Evolutionary conservation across 2,329 filamentous ascomycete species (phyloP).

Genomic region (Claviceps maximensis): DNA sequence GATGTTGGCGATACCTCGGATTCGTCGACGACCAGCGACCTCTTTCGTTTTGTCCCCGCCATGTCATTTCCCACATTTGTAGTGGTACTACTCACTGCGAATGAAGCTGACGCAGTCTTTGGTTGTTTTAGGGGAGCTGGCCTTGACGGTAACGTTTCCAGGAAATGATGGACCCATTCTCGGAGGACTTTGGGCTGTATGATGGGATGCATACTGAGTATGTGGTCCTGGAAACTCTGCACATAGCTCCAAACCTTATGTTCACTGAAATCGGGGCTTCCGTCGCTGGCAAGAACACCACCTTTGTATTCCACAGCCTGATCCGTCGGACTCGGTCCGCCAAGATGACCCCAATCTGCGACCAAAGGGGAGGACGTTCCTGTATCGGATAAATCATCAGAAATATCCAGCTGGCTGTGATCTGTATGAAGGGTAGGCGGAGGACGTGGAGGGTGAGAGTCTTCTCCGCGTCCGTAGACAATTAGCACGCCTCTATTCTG

Average conservation of each 20-base stretch:
- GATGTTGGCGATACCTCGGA: conserved; percentile 18
- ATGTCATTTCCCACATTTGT: conserved; percentile 14
- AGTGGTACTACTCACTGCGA: conserved; percentile 18
- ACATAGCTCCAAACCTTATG: conserved; percentile 39
- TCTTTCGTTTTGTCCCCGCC: conserved; percentile 40
- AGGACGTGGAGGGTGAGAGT: conserved; percentile 43
- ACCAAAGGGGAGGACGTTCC: conserved; percentile 37
- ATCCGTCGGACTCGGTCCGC: conserved; percentile 33
- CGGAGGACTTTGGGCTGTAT: conserved; percentile 40
- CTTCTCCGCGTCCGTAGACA: conserved; percentile 69
- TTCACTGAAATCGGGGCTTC: conserved; percentile 41
- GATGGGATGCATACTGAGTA: conserved; percentile 53
- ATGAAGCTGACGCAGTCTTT: conserved; percentile 18
- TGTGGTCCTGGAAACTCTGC: conserved; percentile 43
- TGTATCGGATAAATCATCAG: conserved; percentile 37
- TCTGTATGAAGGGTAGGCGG: conserved; percentile 25
- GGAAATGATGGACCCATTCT: conserved; percentile 38
- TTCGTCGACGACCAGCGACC: conserved; percentile 31
- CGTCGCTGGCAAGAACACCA: conserved; percentile 27
- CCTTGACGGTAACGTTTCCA: conserved; percentile 30
- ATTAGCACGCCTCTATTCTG: conserved; percentile 60
- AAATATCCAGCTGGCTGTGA: conserved; percentile 26
- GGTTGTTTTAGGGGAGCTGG: conserved; percentile 13
- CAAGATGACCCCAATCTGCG: conserved; percentile 46
- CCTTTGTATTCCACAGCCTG: conserved; percentile 24